Conservation (phyloP, 1,284 basidiomycete genomes). For the Sparassis latifolia region DNA sequence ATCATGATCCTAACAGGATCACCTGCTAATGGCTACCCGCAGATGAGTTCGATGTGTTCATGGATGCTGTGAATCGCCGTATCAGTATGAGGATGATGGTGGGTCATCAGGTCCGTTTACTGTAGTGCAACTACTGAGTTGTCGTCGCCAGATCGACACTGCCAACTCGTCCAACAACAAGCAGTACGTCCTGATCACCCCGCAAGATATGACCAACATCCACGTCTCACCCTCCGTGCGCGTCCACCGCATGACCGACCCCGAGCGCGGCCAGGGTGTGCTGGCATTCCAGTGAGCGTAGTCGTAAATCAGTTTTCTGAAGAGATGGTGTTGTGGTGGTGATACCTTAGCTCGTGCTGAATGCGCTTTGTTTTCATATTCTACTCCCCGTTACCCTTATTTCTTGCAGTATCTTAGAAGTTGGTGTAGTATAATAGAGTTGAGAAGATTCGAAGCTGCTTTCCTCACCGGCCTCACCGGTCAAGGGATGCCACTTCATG, state of each 20-base stretch:
- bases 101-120: constrained; percentile 18
- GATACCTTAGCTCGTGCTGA: neutral
- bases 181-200: constrained; percentile 91
- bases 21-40: neutral
- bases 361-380: neutral
- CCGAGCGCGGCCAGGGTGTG: constrained; percentile 60
- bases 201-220: constrained; percentile 76
- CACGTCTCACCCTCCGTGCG: constrained; percentile 54
- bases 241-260: constrained; percentile 77
- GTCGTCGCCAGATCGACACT: constrained; percentile 62
- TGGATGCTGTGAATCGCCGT: constrained; percentile 90
- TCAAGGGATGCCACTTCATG: neutral
- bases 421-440: neutral
- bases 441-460: neutral
- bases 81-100: constrained; percentile 93
- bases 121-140: neutral
- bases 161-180: constrained; percentile 80
- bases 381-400: neutral
- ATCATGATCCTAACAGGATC: neutral
- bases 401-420: neutral
- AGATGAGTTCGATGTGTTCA: constrained; percentile 94
- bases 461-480: neutral
- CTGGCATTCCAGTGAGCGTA: constrained; percentile 31
- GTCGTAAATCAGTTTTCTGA: neutral
- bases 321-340: neutral